phyloP scores from a whole-genome alignment of 2,329 filamentous ascomycete genomes.

The Gnomoniopsis sp. region DNA sequence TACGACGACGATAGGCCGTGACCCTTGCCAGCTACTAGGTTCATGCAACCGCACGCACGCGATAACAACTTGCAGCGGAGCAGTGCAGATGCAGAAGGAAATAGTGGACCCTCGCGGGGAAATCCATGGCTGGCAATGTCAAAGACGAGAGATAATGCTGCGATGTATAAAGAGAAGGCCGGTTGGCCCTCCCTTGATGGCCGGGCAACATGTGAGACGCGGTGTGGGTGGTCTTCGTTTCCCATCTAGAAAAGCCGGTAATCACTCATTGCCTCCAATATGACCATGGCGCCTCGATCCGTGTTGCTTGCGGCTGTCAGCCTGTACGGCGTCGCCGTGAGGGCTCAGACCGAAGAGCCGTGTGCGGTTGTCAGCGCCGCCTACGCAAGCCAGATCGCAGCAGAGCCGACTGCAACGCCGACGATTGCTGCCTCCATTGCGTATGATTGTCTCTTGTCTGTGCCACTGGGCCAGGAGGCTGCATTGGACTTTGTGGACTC shows the following conservation, averaged over 20 bases:
- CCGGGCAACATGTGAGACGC: not conserved
- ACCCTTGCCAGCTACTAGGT: no score
- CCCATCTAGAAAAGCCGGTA: not conserved
- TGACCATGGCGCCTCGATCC: not conserved
- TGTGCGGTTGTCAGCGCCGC: slow-evolving; percentile 12
- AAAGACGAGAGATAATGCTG: not conserved
- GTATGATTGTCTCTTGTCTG: slow-evolving; percentile 37
- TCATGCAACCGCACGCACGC: not conserved
- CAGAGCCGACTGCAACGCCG: slow-evolving; percentile 23
- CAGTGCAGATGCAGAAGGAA: not conserved
- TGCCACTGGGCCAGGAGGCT: slow-evolving; percentile 35
- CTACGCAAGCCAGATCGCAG: slow-evolving; percentile 9
- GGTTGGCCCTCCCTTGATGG: not conserved
- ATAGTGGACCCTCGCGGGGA: not conserved
- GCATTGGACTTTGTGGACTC: slow-evolving; percentile 37
- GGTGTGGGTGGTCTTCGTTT: not conserved
- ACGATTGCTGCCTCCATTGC: slow-evolving; percentile 35
- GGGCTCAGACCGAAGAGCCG: slow-evolving; percentile 3
- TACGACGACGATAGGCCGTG: no score
- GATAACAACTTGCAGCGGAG: not conserved
- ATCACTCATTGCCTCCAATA: not conserved
- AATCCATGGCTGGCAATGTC: not conserved
- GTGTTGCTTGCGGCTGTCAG: slow-evolving; percentile 1
- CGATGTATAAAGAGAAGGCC: not conserved
- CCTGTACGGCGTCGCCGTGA: slow-evolving; percentile 4